Evolutionary conservation across 495 filamentous ascomycete genomes (phyloP), one percentile per base, ranked within the genome.

Genomic region (Talaromyces liani): DNA sequence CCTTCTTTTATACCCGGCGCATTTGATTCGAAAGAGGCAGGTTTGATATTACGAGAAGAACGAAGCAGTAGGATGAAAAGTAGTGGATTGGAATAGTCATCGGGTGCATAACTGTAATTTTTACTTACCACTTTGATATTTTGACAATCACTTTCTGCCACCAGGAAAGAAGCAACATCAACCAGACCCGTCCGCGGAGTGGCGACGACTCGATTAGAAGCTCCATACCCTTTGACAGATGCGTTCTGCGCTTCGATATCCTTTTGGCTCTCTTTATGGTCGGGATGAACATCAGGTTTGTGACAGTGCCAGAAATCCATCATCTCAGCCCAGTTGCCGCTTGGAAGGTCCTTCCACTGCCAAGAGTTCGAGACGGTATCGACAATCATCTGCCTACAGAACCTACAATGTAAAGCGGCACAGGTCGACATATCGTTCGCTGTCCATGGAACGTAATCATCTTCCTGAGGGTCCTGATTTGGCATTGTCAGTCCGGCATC

Each of bases 261-360:
- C 16, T 71, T 68, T 62, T 75, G 67, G 29, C 74, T 63, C 29
- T 71, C 65, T 20, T 77, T 65, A 20, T 80, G 66, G n/a, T 68
- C 68, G 25, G 73, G 71, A 41, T 82, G 75, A 5, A 77, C 76
- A 62, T 85, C 76, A 51, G 92, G 94, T 70, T 97, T 98, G 72
- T 98, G 94, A 71, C 94, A 99, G 74, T 99, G 94, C 94, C 94
- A 99, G 67, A 97, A 96, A 71, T 99, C 94, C 94, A 99, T 99
- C 95, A 98, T 97, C 73, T 99, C 94, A 2, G 93, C 94, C 94
- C 94, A 99, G 68, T 96, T 94, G 64, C 93, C 91, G 67, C 91
- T 96, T 1, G 94, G 94, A 4, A 98, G 80, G 69, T 98, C 92
- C 74, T 93, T 96, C 94, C 95, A 98, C n/a, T 73, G 75, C 66